A percentile compares a stretch with the other conserved stretches of the same genome.
Conservation (phyloP, 805 yeast genomes). For the Nematodospora valgi region DNA sequence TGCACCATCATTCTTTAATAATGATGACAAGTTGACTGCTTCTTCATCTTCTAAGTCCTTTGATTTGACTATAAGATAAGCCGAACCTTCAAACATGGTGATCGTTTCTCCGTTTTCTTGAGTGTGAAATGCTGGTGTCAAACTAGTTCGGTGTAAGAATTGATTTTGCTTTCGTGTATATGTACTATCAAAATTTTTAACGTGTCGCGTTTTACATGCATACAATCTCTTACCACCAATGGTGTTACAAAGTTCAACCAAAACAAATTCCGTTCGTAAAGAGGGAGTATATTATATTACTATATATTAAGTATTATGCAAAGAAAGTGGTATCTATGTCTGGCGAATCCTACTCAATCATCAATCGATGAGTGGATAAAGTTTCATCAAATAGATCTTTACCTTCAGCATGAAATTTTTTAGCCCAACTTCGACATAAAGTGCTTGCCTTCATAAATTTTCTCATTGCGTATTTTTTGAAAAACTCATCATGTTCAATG, state of each 20-base stretch:
- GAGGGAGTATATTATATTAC: no score
- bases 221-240: no score
- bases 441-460: slow-evolving; percentile 84
- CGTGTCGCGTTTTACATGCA: no score
- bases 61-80: slow-evolving; percentile 20
- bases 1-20: slow-evolving; percentile 20
- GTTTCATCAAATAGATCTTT: slow-evolving; percentile 33
- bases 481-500: slow-evolving; percentile 86
- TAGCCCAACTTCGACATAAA: slow-evolving; percentile 81
- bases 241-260: no score
- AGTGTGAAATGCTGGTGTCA: no score
- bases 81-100: slow-evolving; percentile 8
- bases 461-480: slow-evolving; percentile 87
- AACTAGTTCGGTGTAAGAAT: not conserved
- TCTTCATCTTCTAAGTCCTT: slow-evolving; percentile 12
- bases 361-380: slow-evolving; percentile 17
- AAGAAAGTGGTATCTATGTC: no score
- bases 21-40: slow-evolving; percentile 10
- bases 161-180: not conserved
- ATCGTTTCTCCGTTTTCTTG: not conserved
- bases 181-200: no score
- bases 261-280: no score
- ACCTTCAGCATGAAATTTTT: slow-evolving; percentile 49
- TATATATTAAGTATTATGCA: no score
- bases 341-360: slow-evolving; percentile 13